A percentile compares a stretch with the other conserved stretches of the same genome.
Conservation (phyloP, 345 rosid genomes). For the Salix arbutifolia region DNA sequence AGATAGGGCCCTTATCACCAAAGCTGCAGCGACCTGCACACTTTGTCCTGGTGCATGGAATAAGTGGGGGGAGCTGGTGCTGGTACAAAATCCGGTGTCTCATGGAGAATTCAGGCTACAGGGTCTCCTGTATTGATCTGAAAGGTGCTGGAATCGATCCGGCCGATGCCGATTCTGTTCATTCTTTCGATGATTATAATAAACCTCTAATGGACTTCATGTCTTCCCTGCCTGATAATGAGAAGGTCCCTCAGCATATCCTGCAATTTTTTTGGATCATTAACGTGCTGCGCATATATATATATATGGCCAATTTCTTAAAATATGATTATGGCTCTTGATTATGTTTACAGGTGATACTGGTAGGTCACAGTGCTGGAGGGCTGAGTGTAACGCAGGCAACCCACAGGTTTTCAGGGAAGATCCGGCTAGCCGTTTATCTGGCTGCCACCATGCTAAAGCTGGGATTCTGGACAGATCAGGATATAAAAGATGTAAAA, state of each 20-base stretch:
- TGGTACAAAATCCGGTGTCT: slow-evolving; percentile 80
- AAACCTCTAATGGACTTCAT: slow-evolving; percentile 65
- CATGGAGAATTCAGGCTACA: slow-evolving; percentile 72
- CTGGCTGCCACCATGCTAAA: slow-evolving; percentile 82
- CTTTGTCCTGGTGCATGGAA: slow-evolving; percentile 82
- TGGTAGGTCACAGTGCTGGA: slow-evolving; percentile 94
- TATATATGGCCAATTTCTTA: not conserved
- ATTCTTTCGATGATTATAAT: slow-evolving; percentile 66
- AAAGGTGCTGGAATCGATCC: slow-evolving; percentile 59
- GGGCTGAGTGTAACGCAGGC: slow-evolving; percentile 75
- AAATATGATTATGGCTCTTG: not conserved
- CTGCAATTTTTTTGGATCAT: not conserved
- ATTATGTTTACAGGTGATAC: slow-evolving; percentile 49
- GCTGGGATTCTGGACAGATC: slow-evolving; percentile 45
- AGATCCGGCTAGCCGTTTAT: slow-evolving; percentile 60
- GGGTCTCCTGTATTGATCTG: slow-evolving; percentile 79
- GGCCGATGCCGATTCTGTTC: slow-evolving; percentile 43
- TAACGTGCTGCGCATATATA: not conserved
- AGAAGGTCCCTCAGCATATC: slow-evolving; percentile 40
- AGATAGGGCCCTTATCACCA: not conserved
- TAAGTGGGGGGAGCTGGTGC: slow-evolving; percentile 85
- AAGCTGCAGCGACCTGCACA: slow-evolving; percentile 28
- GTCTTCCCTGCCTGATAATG: slow-evolving; percentile 48
- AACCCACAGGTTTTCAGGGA: slow-evolving; percentile 47
- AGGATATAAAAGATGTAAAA: slow-evolving; percentile 64